Evolutionary conservation across 78 protist species (phyloP), one percentile per base, ranked within the genome.

Genomic region (Reticulomyxa filosa): DNA sequence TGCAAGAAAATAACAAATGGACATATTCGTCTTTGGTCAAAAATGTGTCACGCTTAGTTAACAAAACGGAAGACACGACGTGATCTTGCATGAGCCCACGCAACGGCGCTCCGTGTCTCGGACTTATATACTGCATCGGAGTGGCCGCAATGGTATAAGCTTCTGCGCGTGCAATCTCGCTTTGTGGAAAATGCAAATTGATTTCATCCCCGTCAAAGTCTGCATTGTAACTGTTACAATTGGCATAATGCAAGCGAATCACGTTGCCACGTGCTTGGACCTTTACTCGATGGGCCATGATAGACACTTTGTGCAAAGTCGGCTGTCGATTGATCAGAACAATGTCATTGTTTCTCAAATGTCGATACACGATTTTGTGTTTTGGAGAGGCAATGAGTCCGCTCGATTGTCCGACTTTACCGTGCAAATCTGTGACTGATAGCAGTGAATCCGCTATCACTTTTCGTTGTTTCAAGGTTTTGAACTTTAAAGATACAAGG

Each of bases 81-180:
- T 88, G 92, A 74, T 96, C 99, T 74, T 94, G 99, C 57, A 96
- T 94, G 46, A 96, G 67, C 70, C 99, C 99, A 2, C 99, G 83
- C 11, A 96, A 33, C 5, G 99, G 99, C 7, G 48, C 56, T 5
- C 98, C 98, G 20, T 51, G 30, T 23, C 86, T 84, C 32, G 87
- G 82, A 10, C 36, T 74, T n/a, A 73, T 39, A 76, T 89, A 94
- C 69, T 92, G 97, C 59, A 38, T 10, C 50, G 26, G 59, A 6
- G 82, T 80, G 37, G 73, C 69, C 22, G 88, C 89, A 33, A 92
- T 76, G 46, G 33, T 35, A 42, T 69, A 62, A 2, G 90, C 84
- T 57, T 68, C 72, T 6, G 72, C 72, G n/a, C 66, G 5, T 38
- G 64, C 72, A 13, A 68, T 37, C 65, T 68, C 65, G 10, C 13